Evolutionary conservation across 1,284 basidiomycete genomes (phyloP).

Genomic region (Apiotrichum sp.): DNA sequence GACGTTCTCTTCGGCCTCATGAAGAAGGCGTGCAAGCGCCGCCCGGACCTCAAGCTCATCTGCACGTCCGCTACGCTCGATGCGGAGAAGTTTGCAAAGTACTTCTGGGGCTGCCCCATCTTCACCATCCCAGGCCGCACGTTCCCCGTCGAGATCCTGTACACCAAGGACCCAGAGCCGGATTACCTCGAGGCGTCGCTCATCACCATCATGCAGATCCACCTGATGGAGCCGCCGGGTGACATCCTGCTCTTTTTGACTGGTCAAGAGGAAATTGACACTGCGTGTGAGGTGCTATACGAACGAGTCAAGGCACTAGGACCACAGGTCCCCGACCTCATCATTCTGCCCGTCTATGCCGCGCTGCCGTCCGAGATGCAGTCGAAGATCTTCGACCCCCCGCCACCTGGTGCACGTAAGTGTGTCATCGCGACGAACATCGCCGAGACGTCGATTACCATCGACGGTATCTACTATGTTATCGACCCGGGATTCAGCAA

Average conservation of each 20-base stretch:
- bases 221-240: constrained; percentile 93
- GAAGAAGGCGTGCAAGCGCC: constrained; percentile 91
- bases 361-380: constrained; percentile 97
- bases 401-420: constrained; percentile 94
- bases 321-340: constrained; percentile 90
- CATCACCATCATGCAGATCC: constrained; percentile 99
- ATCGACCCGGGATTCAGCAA: constrained; percentile 98
- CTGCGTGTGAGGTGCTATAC: constrained; percentile 90
- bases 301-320: constrained; percentile 98
- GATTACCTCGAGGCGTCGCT: constrained; percentile 97
- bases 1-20: constrained; percentile 97
- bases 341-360: constrained; percentile 96
- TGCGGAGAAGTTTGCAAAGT: constrained; percentile 97
- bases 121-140: constrained; percentile 99
- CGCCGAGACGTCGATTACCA: constrained; percentile 96
- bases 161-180: constrained; percentile 97
- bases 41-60: constrained; percentile 93
- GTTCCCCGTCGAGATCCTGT: constrained; percentile 95
- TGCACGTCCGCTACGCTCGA: constrained; percentile 99
- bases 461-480: constrained; percentile 98
- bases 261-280: constrained; percentile 98
- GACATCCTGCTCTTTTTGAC: constrained; percentile 96
- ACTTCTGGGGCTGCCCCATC: constrained; percentile 97
- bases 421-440: constrained; percentile 98
- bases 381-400: constrained; percentile 93